Evolutionary conservation across 345 rosid genomes (phyloP).

Genomic region (Euphorbia pulcherrima): DNA sequence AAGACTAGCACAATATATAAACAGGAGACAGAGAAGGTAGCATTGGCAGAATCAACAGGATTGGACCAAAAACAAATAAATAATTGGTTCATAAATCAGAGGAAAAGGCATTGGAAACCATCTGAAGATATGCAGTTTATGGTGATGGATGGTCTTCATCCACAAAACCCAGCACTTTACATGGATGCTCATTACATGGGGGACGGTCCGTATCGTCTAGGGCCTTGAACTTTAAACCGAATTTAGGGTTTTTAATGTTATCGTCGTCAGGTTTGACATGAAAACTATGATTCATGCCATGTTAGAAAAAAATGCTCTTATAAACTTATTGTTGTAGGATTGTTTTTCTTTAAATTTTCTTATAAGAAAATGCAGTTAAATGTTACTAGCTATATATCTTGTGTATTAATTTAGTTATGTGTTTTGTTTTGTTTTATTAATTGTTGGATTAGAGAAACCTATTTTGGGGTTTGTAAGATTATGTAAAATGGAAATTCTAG

Average conservation of each 20-base stretch:
- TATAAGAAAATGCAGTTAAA: conserved; percentile 6
- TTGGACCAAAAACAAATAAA: conserved; percentile 98
- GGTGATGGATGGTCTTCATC: conserved; percentile 97
- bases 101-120: conserved; percentile 99
- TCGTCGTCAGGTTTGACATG: background rate
- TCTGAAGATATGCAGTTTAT: conserved; percentile 98
- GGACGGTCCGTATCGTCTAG: conserved; percentile 91
- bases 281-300: background rate
- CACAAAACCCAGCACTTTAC: conserved; percentile 77
- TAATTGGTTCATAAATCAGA: conserved; percentile 97
- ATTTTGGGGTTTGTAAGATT: too few species aligned
- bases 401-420: too few species aligned
- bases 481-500: too few species aligned
- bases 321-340: background rate
- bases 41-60: conserved; percentile 92
- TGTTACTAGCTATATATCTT: background rate
- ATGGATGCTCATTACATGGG: conserved; percentile 91
- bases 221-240: conserved; percentile 67
- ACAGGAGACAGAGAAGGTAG: conserved; percentile 95
- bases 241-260: background rate
- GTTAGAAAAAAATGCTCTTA: background rate
- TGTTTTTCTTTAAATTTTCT: background rate
- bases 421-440: background rate
- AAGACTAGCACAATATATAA: background rate
- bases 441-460: background rate